Conservation (phyloP, 352 stramenopile species). For the Thalassiosira pacifica region DNA sequence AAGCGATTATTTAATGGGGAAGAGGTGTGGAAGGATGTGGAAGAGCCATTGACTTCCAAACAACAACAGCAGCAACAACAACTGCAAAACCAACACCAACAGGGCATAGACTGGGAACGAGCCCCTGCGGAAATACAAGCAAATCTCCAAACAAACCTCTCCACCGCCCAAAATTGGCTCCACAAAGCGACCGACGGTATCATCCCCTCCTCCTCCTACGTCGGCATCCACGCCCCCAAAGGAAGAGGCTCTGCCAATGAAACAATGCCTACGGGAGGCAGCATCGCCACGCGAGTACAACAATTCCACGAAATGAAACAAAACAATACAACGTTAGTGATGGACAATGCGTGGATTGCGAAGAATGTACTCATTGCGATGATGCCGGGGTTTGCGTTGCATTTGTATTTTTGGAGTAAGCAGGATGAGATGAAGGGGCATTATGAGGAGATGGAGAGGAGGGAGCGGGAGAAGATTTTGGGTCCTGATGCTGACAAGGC, state of each 20-base stretch:
- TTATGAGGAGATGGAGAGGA: slow-evolving; percentile 37
- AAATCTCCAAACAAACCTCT: slow-evolving; percentile 45
- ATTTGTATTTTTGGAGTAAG: slow-evolving; percentile 34
- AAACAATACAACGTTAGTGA: slow-evolving; percentile 32
- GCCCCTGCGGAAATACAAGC: slow-evolving; percentile 33
- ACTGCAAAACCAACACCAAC: neutral
- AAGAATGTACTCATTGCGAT: slow-evolving; percentile 49
- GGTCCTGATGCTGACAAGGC: slow-evolving; percentile 3
- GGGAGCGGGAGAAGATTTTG: slow-evolving; percentile 46
- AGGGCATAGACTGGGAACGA: slow-evolving; percentile 41
- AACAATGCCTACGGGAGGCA: too few relatives aligned
- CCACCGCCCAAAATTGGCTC: slow-evolving; percentile 36
- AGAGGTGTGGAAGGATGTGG: slow-evolving; percentile 39
- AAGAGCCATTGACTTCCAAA: neutral
- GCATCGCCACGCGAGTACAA: slow-evolving; percentile 35
- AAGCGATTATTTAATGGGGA: slow-evolving; percentile 46
- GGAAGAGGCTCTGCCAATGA: too few relatives aligned
- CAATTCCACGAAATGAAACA: slow-evolving; percentile 46
- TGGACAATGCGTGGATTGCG: slow-evolving; percentile 53
- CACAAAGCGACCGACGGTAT: slow-evolving; percentile 38
- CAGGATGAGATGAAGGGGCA: slow-evolving; percentile 57
- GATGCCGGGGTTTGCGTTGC: slow-evolving; percentile 24
- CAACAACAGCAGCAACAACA: neutral
- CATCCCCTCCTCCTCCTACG: slow-evolving; percentile 38
- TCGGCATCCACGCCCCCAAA: neutral